phyloP scores from a whole-genome alignment of 805 yeast species.

The Torulaspora franciscae region DNA sequence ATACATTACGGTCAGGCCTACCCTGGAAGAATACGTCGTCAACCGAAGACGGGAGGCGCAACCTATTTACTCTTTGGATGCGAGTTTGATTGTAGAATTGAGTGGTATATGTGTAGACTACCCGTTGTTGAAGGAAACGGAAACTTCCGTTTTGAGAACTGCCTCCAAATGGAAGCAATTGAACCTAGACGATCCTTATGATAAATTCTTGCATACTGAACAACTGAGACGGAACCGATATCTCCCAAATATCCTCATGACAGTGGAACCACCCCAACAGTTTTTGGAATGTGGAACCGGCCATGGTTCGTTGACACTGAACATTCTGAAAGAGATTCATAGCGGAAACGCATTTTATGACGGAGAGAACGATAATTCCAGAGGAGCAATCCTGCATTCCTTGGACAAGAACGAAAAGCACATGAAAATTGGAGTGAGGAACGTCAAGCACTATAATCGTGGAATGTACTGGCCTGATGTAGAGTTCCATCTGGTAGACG shows the following conservation, averaged over 20 bases:
- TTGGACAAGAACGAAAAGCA: constrained; percentile 41
- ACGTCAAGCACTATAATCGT: constrained; percentile 38
- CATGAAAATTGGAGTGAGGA: constrained; percentile 40
- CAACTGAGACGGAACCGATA: background rate
- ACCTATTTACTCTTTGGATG: constrained; percentile 49
- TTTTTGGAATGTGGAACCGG: constrained; percentile 53
- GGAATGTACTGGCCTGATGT: constrained; percentile 45
- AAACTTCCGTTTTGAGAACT: constrained; percentile 2
- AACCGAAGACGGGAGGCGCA: constrained; percentile 43
- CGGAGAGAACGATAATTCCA: constrained; percentile 18
- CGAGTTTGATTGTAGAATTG: constrained; percentile 42
- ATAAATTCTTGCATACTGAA: background rate
- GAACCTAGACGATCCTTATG: constrained; percentile 6
- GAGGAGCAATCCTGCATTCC: constrained; percentile 46
- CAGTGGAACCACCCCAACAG: constrained; percentile 34
- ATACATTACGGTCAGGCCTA: constrained; percentile 38
- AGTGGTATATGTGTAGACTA: constrained; percentile 45
- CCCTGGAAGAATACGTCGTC: constrained; percentile 45
- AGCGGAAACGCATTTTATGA: constrained; percentile 40
- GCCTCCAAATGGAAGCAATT: constrained; percentile 4
- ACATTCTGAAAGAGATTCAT: constrained; percentile 42
- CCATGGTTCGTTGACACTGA: constrained; percentile 47
- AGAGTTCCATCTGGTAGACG: constrained; percentile 40
- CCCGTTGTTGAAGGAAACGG: constrained; percentile 27
- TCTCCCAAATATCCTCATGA: background rate